A percentile compares a stretch with the other conserved stretches of the same genome.
These are phyloP conservation scores for Pichia sp. DNA, from an alignment of 1,139 yeast genomes.

Conservation along the genomic window DNA sequence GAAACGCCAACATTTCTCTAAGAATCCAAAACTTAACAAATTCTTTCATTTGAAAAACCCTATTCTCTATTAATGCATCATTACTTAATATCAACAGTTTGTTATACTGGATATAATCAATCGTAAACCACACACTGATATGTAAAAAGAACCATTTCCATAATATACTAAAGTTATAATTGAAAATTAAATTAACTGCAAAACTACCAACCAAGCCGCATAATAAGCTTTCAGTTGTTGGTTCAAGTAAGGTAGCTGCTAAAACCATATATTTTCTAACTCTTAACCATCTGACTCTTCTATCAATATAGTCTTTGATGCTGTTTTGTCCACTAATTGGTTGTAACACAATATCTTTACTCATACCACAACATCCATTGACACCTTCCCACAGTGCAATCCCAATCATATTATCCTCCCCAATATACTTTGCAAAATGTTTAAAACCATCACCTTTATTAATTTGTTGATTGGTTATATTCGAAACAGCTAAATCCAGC, in stretches of 20 bases:
- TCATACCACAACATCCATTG: constrained; percentile 65
- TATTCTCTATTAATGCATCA: neutral
- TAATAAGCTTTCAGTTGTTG: constrained; percentile 73
- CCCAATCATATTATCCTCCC: constrained; percentile 92
- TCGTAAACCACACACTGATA: constrained; percentile 52
- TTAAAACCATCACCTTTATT: constrained; percentile 45
- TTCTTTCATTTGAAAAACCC: constrained; percentile 4
- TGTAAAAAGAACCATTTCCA: constrained; percentile 44
- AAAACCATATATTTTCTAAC: constrained; percentile 88
- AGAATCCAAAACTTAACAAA: constrained; percentile 49
- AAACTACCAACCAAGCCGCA: constrained; percentile 64
- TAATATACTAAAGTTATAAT: neutral
- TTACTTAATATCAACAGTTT: constrained; percentile 33
- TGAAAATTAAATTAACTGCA: constrained; percentile 46
- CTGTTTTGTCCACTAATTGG: constrained; percentile 54
- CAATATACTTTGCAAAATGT: constrained; percentile 74
- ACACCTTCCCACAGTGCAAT: constrained; percentile 74
- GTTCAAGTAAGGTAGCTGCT: constrained; percentile 79
- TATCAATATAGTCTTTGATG: constrained; percentile 49
- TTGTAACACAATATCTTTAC: constrained; percentile 74
- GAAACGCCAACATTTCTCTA: constrained; percentile 71
- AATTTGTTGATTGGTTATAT: constrained; percentile 19
- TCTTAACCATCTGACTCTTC: constrained; percentile 80
- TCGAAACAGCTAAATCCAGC: constrained; percentile 56
- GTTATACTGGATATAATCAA: constrained; percentile 58